phyloP scores from a whole-genome alignment of 2,329 filamentous ascomycete genomes.

The Neopestalotiopsis sp. region DNA sequence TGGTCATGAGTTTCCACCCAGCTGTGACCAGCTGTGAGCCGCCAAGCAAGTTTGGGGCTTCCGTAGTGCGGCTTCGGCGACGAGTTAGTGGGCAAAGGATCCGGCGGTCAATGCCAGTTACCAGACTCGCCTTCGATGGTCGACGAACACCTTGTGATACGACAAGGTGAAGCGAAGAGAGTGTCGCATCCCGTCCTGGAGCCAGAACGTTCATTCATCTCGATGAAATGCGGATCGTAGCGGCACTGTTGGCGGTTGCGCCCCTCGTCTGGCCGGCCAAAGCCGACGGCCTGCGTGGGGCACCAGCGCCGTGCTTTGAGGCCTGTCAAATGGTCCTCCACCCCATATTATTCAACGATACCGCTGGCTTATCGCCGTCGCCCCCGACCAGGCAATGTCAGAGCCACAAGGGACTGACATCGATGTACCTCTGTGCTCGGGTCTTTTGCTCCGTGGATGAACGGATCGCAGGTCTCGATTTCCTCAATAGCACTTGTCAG shows the following conservation, averaged over 20 bases:
- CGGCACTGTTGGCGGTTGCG: not conserved
- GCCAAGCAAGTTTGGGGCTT: no score
- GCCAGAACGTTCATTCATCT: not conserved
- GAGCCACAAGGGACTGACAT: constrained; percentile 33
- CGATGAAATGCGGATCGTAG: not conserved
- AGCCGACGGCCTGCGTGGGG: constrained; percentile 5
- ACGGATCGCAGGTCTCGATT: constrained; percentile 27
- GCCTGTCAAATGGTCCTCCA: constrained; percentile 37
- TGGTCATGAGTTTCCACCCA: no score
- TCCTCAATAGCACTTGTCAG: constrained; percentile 42
- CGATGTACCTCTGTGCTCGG: constrained; percentile 43
- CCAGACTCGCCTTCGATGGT: no score
- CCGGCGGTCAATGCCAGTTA: no score
- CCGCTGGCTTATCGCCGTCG: constrained; percentile 22
- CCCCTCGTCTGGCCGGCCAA: not conserved
- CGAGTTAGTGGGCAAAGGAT: no score
- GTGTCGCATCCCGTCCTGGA: no score
- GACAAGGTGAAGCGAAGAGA: no score
- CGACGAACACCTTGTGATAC: no score
- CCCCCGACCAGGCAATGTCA: constrained; percentile 32
- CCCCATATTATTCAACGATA: constrained; percentile 38
- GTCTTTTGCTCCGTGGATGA: constrained; percentile 39
- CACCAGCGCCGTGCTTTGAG: constrained; percentile 32
- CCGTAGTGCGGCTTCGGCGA: no score
- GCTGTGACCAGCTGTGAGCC: no score